phyloP scores from a whole-genome alignment of 1,284 basidiomycete genomes.

The Heterobasidion occidentale region DNA sequence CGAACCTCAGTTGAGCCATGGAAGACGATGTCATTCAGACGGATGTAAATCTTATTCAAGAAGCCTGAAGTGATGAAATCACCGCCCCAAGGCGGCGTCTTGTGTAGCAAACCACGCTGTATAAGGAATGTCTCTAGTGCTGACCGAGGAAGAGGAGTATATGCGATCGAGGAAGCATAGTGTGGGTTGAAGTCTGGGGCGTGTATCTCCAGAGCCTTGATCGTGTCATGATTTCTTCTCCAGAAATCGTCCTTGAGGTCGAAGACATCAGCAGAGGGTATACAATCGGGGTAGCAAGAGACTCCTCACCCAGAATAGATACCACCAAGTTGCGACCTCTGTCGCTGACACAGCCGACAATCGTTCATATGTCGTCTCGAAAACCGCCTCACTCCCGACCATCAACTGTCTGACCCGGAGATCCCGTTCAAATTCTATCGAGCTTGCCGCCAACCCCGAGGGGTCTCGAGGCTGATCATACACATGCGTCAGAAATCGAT shows the following conservation, averaged over 20 bases:
- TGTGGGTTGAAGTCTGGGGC: constrained; percentile 65
- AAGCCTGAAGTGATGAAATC: constrained; percentile 64
- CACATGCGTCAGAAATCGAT: constrained; percentile 59
- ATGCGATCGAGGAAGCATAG: constrained; percentile 70
- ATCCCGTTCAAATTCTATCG: constrained; percentile 44
- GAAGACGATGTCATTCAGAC: constrained; percentile 70
- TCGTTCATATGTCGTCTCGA: constrained; percentile 53
- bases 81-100: constrained; percentile 32
- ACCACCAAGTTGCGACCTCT: constrained; percentile 71
- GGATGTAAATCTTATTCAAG: constrained; percentile 69
- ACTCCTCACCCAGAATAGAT: constrained; percentile 64
- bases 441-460: constrained; percentile 34
- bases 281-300: background rate
- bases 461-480: constrained; percentile 48
- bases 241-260: constrained; percentile 58
- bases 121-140: constrained; percentile 59
- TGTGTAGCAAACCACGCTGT: constrained; percentile 53
- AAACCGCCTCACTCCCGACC: constrained; percentile 36
- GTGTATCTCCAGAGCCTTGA: constrained; percentile 37
- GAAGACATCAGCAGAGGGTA: background rate
- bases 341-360: constrained; percentile 43
- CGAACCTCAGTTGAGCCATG: constrained; percentile 41
- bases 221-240: constrained; percentile 56
- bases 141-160: constrained; percentile 61
- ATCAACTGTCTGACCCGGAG: constrained; percentile 49